These are phyloP conservation scores for Tardiomyces depauwii DNA, from an alignment of 1,139 yeast genomes.

Conservation along the genomic window DNA sequence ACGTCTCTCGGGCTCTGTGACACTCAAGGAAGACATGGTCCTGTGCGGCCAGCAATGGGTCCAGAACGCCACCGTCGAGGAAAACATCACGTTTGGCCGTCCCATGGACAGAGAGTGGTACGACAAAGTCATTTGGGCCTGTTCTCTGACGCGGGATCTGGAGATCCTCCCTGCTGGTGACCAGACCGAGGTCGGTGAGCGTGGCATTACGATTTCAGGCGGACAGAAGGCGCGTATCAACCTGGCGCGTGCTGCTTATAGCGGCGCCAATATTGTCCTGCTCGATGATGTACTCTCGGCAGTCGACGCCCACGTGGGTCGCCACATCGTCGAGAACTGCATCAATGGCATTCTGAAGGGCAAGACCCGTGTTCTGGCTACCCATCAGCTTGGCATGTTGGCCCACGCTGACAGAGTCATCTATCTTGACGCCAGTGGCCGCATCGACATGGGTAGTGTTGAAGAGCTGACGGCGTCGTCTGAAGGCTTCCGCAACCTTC, in stretches of 20 bases:
- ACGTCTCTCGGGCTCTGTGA: slow-evolving; percentile 36
- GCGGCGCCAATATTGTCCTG: slow-evolving; percentile 51
- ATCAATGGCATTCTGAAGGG: slow-evolving; percentile 43
- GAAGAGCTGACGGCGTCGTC: slow-evolving; percentile 38
- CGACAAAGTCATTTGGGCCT: slow-evolving; percentile 44
- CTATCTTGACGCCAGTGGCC: slow-evolving; percentile 58
- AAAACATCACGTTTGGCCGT: slow-evolving; percentile 65
- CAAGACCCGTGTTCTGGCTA: slow-evolving; percentile 68
- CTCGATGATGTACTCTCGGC: slow-evolving; percentile 86
- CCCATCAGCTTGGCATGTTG: slow-evolving; percentile 69
- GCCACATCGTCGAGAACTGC: slow-evolving; percentile 65
- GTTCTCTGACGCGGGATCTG: slow-evolving; percentile 60
- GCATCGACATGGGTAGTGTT: slow-evolving; percentile 48
- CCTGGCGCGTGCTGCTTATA: slow-evolving; percentile 77
- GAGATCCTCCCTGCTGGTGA: slow-evolving; percentile 73
- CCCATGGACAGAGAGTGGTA: slow-evolving; percentile 46
- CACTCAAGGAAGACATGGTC: slow-evolving; percentile 31
- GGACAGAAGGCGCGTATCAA: slow-evolving; percentile 88
- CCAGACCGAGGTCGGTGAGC: slow-evolving; percentile 78
- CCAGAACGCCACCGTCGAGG: slow-evolving; percentile 68
- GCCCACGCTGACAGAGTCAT: slow-evolving; percentile 58
- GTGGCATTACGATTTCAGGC: slow-evolving; percentile 86
- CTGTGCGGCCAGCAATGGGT: slow-evolving; percentile 62
- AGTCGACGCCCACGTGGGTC: slow-evolving; percentile 86
- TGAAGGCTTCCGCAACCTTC: slow-evolving; percentile 38